Conservation (phyloP, 139 green algal species). For the Coelastrella sp. region DNA sequence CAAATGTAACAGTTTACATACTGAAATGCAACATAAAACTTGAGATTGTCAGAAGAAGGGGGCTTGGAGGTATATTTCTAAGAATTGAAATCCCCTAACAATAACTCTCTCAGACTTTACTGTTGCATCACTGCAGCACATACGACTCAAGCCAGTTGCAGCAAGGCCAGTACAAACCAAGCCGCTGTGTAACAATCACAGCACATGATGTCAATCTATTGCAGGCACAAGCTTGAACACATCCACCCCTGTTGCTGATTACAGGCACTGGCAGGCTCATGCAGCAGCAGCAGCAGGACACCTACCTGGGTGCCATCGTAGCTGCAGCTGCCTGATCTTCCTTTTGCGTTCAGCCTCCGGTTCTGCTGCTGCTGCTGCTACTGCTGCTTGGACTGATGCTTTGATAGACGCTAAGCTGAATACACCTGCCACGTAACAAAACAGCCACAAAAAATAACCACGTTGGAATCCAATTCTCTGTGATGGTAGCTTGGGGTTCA, state of each 20-base stretch:
- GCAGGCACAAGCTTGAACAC: background rate
- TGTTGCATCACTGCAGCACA: no score
- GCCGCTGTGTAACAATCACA: no score
- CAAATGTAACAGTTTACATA: background rate
- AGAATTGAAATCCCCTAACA: no score
- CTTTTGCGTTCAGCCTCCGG: slow-evolving; percentile 35
- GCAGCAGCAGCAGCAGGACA: background rate
- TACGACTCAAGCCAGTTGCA: no score
- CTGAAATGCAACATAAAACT: background rate
- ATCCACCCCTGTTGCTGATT: background rate
- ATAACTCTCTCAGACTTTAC: no score
- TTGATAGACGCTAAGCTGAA: slow-evolving; percentile 44
- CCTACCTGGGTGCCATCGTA: slow-evolving; percentile 52
- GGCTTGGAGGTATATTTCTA: no score
- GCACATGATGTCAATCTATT: no score
- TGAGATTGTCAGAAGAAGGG: no score
- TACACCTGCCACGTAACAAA: slow-evolving; percentile 16
- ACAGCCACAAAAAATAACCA: background rate
- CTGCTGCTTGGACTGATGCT: slow-evolving; percentile 36
- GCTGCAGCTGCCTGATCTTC: slow-evolving; percentile 44
- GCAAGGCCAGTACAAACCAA: no score
- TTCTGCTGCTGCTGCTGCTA: slow-evolving; percentile 18
- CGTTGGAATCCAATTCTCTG: background rate
- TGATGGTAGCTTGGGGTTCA: no score
- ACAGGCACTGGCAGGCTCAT: background rate